phyloP scores from a whole-genome alignment of 345 rosid genomes.

The Eucalyptus marginata region DNA sequence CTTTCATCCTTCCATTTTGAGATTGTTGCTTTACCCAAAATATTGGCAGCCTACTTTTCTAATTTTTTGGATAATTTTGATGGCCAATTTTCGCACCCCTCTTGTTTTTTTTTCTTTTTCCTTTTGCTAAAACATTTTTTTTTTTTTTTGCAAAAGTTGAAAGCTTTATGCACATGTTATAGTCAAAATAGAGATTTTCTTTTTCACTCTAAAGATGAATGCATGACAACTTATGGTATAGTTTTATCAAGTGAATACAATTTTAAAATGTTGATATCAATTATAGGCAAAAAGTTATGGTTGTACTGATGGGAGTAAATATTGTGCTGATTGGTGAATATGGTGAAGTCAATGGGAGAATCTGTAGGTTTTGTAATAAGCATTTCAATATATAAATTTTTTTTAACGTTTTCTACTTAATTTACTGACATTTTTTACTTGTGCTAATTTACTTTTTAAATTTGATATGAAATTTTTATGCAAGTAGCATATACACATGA shows the following conservation, averaged over 20 bases:
- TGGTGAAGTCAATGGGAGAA: not conserved
- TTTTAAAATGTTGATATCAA: not conserved
- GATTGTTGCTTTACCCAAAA: too few species aligned
- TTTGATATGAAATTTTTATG: not conserved
- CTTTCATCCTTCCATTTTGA: too few species aligned
- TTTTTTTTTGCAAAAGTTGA: too few species aligned
- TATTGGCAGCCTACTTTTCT: too few species aligned
- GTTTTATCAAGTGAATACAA: not conserved
- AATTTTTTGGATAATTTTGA: too few species aligned
- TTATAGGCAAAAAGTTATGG: rapidly evolving
- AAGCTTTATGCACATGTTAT: too few species aligned
- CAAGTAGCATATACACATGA: not conserved
- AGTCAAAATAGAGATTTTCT: rapidly evolving
- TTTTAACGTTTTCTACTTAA: not conserved
- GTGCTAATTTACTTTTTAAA: not conserved
- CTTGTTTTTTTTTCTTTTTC: too few species aligned
- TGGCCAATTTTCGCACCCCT: too few species aligned
- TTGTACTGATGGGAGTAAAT: not conserved
- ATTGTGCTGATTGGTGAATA: not conserved
- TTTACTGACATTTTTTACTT: not conserved
- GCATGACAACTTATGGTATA: not conserved
- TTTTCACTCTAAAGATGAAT: too few species aligned
- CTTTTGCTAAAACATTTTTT: too few species aligned
- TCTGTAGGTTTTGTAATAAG: not conserved
- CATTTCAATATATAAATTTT: not conserved